A percentile compares a stretch with the other conserved stretches of the same genome.
Evolutionary conservation across 768 basidiomycete species (phyloP).

Genomic region (Auricularia sp.): DNA sequence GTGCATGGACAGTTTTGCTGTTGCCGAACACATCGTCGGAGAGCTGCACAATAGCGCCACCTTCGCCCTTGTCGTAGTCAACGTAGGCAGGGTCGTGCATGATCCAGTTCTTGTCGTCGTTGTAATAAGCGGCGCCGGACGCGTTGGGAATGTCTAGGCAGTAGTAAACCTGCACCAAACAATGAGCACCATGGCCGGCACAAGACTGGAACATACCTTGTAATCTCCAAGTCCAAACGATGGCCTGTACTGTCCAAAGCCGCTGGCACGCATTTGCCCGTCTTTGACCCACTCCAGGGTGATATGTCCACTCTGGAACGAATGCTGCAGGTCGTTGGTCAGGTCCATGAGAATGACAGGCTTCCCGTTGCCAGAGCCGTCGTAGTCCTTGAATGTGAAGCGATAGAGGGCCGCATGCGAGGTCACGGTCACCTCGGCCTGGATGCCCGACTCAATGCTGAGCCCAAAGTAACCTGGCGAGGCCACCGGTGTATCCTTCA

Average conservation of each 20-base stretch:
- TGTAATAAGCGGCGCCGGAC: neutral
- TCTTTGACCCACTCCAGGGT: neutral
- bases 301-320: slow-evolving; percentile 5
- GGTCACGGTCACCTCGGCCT: slow-evolving; percentile 11
- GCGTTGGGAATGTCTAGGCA: slow-evolving; percentile 4
- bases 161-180: neutral
- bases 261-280: slow-evolving; percentile 6
- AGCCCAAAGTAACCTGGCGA: neutral
- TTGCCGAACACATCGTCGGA: neutral
- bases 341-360: slow-evolving; percentile 8
- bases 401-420: slow-evolving; percentile 10
- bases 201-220: slow-evolving; percentile 5
- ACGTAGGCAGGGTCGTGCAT: neutral
- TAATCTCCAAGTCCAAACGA: slow-evolving; percentile 10
- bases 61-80: neutral
- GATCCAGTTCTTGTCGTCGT: neutral
- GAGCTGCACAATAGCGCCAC: neutral
- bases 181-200: too few species aligned
- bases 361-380: neutral
- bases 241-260: slow-evolving; percentile 6
- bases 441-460: slow-evolving; percentile 3
- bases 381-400: slow-evolving; percentile 5
- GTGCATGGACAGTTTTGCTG: neutral
- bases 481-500: neutral
- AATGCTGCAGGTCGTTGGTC: slow-evolving; percentile 8